A percentile compares a stretch with the other conserved stretches of the same genome.
These are phyloP conservation scores for Fraxinus baroniana DNA, from an alignment of 305 asterid genomes.

Conservation along the genomic window DNA sequence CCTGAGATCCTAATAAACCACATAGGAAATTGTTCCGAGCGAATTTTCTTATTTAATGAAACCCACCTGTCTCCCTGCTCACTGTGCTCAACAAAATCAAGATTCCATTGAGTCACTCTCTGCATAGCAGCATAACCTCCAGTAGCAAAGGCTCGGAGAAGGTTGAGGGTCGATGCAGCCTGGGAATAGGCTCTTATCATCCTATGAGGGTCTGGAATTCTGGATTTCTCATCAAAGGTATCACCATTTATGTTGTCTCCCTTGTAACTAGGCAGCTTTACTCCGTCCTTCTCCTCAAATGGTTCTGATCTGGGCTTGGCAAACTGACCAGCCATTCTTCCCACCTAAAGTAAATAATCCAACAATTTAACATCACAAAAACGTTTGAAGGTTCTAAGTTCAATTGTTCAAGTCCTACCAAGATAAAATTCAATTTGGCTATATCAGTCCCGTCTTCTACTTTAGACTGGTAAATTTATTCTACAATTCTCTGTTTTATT, in stretches of 20 bases:
- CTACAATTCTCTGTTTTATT: neutral
- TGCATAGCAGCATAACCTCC: conserved; percentile 96
- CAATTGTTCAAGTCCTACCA: neutral
- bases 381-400: neutral
- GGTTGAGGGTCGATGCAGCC: conserved; percentile 81
- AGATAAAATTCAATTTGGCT: too few relatives aligned
- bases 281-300: conserved; percentile 58
- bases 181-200: conserved; percentile 77
- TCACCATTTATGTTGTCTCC: conserved; percentile 85
- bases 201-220: conserved; percentile 74
- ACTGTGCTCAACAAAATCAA: conserved; percentile 73
- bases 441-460: too few relatives aligned
- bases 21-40: neutral
- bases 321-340: conserved; percentile 83
- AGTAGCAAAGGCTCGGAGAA: conserved; percentile 80
- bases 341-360: conserved; percentile 44
- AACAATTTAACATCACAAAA: conserved; percentile 12
- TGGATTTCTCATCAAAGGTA: conserved; percentile 56
- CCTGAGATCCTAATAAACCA: neutral
- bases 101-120: conserved; percentile 85
- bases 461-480: neutral
- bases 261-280: conserved; percentile 78
- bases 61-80: conserved; percentile 83
- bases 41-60: neutral
- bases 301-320: conserved; percentile 76